Evolutionary conservation across 352 stramenopile species (phyloP), one percentile per base, ranked within the genome.

Genomic region (Pythium volutum): DNA sequence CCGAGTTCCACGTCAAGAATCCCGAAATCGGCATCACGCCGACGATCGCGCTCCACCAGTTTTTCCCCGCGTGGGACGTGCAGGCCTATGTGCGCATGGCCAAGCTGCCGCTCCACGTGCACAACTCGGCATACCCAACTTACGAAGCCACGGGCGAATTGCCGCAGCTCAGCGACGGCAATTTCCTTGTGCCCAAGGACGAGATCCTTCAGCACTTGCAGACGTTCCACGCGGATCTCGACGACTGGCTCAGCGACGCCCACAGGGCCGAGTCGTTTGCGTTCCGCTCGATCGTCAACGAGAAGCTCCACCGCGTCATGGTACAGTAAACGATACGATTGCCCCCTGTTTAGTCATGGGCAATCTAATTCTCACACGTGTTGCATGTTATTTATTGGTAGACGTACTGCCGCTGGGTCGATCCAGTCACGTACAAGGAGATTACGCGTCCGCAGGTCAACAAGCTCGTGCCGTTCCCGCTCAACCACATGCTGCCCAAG

Each of bases 141-240:
- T 92, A 93, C 62, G 86, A 93, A 57, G 81, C 84, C 50, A 93
- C 86, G 1, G 77, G 80, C 50, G 82, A 89, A 66, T 64, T 95
- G 49, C 86, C 86, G 33, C 86, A 95, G 67, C 73, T 95, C 23
- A 91, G 77, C 51, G 86, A 95, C 59, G 86, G 86, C 57, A 91
- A 95, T 67, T 95, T 92, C 54, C 72, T 95, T 38, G 69, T 95
- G 59, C 81, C 82, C 9, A 91, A 88, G 57, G 78, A 89, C 26
- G 74, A 92, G 59, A 93, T 95, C 48, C 82, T 93, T 54, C 82
- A 92, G 78, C 86, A 95, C 59, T 43, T 95, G 53, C 86, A 95
- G 66, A 93, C 86, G 72, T 95, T 93, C 70, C 84, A 95, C 68
- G 63, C 73, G 41, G 84, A 95, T 56, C 89, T 95, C 58, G 86